Conservation (phyloP, 2,329 filamentous ascomycete species). For the Thelonectria discophora region DNA sequence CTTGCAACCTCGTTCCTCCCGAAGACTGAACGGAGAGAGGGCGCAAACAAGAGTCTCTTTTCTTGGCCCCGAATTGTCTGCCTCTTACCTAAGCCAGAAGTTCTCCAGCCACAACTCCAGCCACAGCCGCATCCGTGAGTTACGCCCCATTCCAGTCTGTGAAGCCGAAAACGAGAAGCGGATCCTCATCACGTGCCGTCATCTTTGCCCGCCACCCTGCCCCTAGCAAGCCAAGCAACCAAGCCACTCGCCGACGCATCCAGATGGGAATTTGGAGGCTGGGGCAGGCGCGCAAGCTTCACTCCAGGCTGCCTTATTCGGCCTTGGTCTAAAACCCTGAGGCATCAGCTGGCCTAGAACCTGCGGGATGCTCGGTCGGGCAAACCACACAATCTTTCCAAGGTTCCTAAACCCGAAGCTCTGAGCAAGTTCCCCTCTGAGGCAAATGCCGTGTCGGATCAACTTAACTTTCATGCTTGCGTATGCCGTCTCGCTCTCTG, state of each 20-base stretch:
- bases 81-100: too few species aligned
- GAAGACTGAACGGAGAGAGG: not conserved
- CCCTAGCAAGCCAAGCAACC: not conserved
- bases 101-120: too few species aligned
- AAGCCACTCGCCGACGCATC: not conserved
- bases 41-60: too few species aligned
- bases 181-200: not conserved
- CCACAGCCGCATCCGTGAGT: too few species aligned
- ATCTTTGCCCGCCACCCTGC: conserved; percentile 41
- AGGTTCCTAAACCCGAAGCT: too few species aligned
- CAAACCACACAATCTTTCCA: too few species aligned
- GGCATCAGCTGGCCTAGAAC: not conserved
- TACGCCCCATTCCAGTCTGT: too few species aligned
- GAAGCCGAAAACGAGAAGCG: too few species aligned
- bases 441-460: not conserved
- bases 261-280: not conserved
- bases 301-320: not conserved
- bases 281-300: too few species aligned
- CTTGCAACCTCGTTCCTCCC: conserved; percentile 2
- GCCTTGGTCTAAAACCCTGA: not conserved
- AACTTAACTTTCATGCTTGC: not conserved
- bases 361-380: too few species aligned
- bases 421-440: too few species aligned
- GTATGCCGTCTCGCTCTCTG: not conserved
- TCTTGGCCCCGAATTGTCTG: too few species aligned